Base-by-base conservation (phyloP, 805 yeast genomes). In the Yarrowia phangngaensis region DNA sequence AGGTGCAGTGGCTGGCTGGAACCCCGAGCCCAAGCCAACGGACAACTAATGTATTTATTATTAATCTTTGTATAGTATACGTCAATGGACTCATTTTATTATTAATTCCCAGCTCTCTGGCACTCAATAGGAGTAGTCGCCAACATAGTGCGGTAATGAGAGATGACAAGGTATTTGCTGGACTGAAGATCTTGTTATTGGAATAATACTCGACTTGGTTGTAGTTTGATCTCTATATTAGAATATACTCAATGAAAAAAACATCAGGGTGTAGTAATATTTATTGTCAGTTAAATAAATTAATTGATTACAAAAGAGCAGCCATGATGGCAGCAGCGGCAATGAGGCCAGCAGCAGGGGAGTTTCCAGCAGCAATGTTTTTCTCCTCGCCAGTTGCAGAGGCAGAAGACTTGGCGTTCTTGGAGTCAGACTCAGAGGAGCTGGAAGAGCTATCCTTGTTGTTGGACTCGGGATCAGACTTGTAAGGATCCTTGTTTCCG, bases 1-100 rank as follows among this genome's bases (percentile, higher is more conserved):
- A 20, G 80, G 80, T 27, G 79, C 80, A 4, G 71, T 75, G 33
- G 79, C 78, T 12, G 80, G 80, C 5, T 71, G 75, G 75, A 41
- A 41, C 35, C 48, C 48, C 20, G 48, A 41, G 29, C 24, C 27
- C 23, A 41, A 29, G 29, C 48, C 14, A 19, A 16, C n/a, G n/a
- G n/a, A n/a, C 34, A 5, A 29, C 34, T 41, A 41, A 41, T 41
- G 27, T 29, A 40, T 40, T 28, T 27, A 28, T 38, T 38, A 20
- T 20, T 20, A n/a, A n/a, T 38, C 27, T 20, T 28, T 41, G 35
- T 41, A 29, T 41, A 41, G 34, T 29, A 24, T 24, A n/a, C n/a
- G n/a, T n/a, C n/a, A n/a, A n/a, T n/a, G n/a, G n/a, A n/a, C n/a
- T n/a, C n/a, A n/a, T n/a, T n/a, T n/a, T n/a, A n/a, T n/a, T n/a